Conservation (phyloP, 345 rosid genomes). For the Arabis alpina region DNA sequence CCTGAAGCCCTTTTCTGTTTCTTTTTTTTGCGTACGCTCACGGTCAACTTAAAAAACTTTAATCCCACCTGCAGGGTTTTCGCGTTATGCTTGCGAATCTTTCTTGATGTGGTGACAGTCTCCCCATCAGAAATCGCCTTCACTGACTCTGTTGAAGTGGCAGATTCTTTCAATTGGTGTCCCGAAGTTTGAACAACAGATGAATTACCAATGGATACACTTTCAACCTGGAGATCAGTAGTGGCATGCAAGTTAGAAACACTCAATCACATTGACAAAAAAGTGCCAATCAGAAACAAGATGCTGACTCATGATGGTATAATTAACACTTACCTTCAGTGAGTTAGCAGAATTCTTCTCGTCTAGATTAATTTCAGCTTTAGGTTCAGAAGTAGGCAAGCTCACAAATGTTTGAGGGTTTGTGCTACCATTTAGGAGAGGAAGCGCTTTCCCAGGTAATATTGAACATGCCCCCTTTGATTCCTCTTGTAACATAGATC, state of each 20-base stretch:
- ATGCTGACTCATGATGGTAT: neutral
- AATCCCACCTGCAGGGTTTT: conserved; percentile 50
- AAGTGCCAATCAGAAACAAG: conserved; percentile 15
- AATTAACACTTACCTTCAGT: conserved; percentile 49
- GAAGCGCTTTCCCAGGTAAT: conserved; percentile 14
- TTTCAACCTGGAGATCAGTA: conserved; percentile 45
- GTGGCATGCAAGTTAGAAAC: conserved; percentile 38
- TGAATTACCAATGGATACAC: conserved; percentile 31
- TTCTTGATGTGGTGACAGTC: conserved; percentile 45
- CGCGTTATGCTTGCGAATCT: conserved; percentile 46
- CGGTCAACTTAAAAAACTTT: conserved; percentile 49
- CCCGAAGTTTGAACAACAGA: conserved; percentile 29
- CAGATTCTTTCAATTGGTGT: conserved; percentile 23
- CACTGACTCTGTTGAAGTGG: conserved; percentile 29
- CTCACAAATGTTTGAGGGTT: conserved; percentile 35
- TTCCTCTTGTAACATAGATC: conserved; percentile 41
- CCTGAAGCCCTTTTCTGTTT: conserved; percentile 57
- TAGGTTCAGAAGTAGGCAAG: conserved; percentile 30
- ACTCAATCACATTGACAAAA: conserved; percentile 26
- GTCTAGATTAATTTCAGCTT: conserved; percentile 27
- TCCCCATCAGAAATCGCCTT: conserved; percentile 34
- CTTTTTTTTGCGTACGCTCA: conserved; percentile 52
- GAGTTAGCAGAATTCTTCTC: conserved; percentile 36
- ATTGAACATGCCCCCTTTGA: conserved; percentile 1
- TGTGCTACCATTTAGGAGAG: conserved; percentile 27